Evolutionary conservation across 2,329 filamentous ascomycete genomes (phyloP).

Genomic region (Xylaria sp.): DNA sequence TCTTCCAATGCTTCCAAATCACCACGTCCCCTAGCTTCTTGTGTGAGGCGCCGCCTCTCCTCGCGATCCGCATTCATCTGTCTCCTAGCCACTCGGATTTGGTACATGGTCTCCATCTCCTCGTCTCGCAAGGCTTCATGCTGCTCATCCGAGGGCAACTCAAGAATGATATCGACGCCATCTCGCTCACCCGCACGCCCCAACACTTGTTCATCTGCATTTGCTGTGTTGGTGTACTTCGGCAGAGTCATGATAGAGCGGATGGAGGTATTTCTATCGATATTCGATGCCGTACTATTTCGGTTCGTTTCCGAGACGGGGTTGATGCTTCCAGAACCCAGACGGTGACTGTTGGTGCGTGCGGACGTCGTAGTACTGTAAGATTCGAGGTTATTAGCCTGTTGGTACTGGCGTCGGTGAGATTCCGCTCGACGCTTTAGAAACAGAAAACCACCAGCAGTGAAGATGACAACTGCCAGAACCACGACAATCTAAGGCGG

Average conservation of each 20-base stretch:
- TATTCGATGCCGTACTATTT: conserved; percentile 50
- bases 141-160: conserved; percentile 82
- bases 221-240: conserved; percentile 78
- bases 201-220: conserved; percentile 82
- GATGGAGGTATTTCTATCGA: conserved; percentile 86
- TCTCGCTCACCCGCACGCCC: conserved; percentile 90
- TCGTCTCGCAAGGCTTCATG: conserved; percentile 82
- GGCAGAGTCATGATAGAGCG: conserved; percentile 96
- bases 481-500: conserved; percentile 40
- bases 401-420: conserved; percentile 19
- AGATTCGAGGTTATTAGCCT: conserved; percentile 28
- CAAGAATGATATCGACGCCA: conserved; percentile 90
- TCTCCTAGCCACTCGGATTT: conserved; percentile 82
- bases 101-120: conserved; percentile 93
- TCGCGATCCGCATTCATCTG: conserved; percentile 81
- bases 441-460: conserved; percentile 33
- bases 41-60: conserved; percentile 73
- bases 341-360: conserved; percentile 29
- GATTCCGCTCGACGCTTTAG: conserved; percentile 28
- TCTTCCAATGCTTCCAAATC: conserved; percentile 76
- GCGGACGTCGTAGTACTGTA: conserved; percentile 31
- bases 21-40: conserved; percentile 76
- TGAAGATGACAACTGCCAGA: conserved; percentile 36
- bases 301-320: conserved; percentile 45
- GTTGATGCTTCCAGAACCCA: conserved; percentile 23